Percentiles rank a stretch among this genome's conserved stretches.
These are phyloP conservation scores for Angophora floribunda DNA, from an alignment of 345 rosid genomes.

Conservation along the genomic window DNA sequence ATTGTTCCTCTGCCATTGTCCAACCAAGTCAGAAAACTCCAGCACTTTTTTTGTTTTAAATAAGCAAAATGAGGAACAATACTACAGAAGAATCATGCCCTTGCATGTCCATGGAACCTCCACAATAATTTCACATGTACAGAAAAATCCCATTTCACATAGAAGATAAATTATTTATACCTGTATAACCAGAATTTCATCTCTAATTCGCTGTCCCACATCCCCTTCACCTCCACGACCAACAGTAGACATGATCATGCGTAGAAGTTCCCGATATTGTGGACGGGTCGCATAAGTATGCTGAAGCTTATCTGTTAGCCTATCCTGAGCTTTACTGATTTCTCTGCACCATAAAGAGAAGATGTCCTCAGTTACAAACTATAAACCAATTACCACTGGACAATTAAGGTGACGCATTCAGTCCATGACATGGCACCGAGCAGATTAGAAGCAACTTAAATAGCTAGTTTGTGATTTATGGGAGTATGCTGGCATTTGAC, in stretches of 20 bases:
- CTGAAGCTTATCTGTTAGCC: slow-evolving; percentile 79
- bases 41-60: not conserved
- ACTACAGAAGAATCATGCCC: not conserved
- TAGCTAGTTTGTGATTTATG: not conserved
- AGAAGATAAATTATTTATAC: slow-evolving; percentile 24
- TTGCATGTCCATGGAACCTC: not conserved
- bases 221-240: slow-evolving; percentile 99
- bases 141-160: not conserved
- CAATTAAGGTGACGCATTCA: not conserved
- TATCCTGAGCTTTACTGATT: slow-evolving; percentile 94
- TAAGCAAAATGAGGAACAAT: not conserved
- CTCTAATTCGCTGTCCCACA: slow-evolving; percentile 99
- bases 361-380: not conserved
- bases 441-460: not conserved
- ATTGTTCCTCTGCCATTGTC: slow-evolving; percentile 66
- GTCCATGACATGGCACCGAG: not conserved
- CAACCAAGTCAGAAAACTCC: not conserved
- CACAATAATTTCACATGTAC: not conserved
- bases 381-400: not conserved
- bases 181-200: slow-evolving; percentile 96
- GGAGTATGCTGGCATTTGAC: not conserved
- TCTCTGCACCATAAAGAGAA: slow-evolving; percentile 43
- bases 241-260: slow-evolving; percentile 90
- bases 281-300: slow-evolving; percentile 44
- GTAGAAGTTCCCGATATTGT: slow-evolving; percentile 61